These are phyloP conservation scores for Ustilago bromivora DNA, from an alignment of 1,284 basidiomycete species.

Conservation along the genomic window DNA sequence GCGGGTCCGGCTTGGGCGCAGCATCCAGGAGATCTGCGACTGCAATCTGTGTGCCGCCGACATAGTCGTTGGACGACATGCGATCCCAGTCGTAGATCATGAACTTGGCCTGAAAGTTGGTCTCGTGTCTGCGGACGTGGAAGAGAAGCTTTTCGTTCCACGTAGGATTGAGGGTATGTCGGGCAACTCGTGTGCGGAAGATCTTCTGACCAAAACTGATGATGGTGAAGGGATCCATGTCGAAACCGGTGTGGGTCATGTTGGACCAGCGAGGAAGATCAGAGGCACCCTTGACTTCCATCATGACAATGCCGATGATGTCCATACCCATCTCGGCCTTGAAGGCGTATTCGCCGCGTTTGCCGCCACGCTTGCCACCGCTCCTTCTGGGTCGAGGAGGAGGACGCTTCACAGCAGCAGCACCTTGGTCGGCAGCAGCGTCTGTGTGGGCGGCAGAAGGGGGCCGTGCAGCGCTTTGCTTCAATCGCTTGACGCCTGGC, in stretches of 20 bases:
- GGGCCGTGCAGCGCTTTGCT: conserved; percentile 6
- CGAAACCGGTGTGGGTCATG: conserved; percentile 77
- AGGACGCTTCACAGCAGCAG: neutral
- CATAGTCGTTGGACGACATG: conserved; percentile 65
- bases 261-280: conserved; percentile 90
- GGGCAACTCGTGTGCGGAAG: conserved; percentile 81
- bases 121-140: conserved; percentile 90
- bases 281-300: conserved; percentile 78
- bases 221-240: conserved; percentile 98
- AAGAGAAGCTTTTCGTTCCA: conserved; percentile 98
- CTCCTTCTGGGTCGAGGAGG: conserved; percentile 14
- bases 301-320: conserved; percentile 91
- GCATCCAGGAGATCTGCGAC: conserved; percentile 56
- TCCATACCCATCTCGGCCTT: conserved; percentile 76
- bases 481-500: conserved; percentile 37
- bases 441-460: conserved; percentile 9
- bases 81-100: conserved; percentile 68
- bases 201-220: conserved; percentile 97
- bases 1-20: conserved; percentile 55
- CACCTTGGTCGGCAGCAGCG: neutral
- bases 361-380: conserved; percentile 69
- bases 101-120: conserved; percentile 69
- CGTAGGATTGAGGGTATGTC: conserved; percentile 78
- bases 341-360: conserved; percentile 71
- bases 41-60: conserved; percentile 53